phyloP scores from a whole-genome alignment of 768 basidiomycete species.

The Brasilioporus rufonigricans region DNA sequence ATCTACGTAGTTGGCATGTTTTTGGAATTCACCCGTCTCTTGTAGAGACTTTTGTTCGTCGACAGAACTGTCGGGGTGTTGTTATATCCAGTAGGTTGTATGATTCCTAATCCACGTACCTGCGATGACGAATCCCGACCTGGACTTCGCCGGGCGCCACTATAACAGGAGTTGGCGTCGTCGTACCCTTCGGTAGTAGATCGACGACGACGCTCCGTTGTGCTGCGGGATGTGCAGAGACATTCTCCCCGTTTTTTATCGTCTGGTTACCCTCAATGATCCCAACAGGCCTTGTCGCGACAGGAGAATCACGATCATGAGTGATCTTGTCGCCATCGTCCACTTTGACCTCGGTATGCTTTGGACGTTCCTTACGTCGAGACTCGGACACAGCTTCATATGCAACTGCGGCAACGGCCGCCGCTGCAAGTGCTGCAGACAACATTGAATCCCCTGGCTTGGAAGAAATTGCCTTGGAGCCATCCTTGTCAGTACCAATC shows the following conservation, averaged over 20 bases:
- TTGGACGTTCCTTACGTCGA: background rate
- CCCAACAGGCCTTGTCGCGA: background rate
- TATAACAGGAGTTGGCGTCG: background rate
- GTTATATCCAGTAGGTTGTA: background rate
- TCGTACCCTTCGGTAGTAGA: background rate
- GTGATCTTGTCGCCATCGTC: background rate
- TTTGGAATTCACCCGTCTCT: background rate
- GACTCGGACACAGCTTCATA: slow-evolving; percentile 9
- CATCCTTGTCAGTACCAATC: background rate
- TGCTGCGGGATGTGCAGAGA: background rate
- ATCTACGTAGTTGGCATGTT: background rate
- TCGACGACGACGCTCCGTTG: background rate
- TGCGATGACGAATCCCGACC: background rate
- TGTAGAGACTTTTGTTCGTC: background rate
- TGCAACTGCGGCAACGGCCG: slow-evolving; percentile 8
- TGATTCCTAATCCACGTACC: background rate
- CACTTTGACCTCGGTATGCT: background rate
- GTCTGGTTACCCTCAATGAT: background rate
- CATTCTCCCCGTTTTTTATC: background rate
- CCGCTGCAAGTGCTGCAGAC: slow-evolving; percentile 11
- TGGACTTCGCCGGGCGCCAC: background rate
- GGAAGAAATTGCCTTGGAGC: background rate
- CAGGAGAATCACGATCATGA: background rate
- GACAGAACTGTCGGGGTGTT: background rate
- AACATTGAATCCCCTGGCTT: slow-evolving; percentile 9